These are phyloP conservation scores for Populus ilicifolia DNA, from an alignment of 345 rosid species.

Conservation along the genomic window DNA sequence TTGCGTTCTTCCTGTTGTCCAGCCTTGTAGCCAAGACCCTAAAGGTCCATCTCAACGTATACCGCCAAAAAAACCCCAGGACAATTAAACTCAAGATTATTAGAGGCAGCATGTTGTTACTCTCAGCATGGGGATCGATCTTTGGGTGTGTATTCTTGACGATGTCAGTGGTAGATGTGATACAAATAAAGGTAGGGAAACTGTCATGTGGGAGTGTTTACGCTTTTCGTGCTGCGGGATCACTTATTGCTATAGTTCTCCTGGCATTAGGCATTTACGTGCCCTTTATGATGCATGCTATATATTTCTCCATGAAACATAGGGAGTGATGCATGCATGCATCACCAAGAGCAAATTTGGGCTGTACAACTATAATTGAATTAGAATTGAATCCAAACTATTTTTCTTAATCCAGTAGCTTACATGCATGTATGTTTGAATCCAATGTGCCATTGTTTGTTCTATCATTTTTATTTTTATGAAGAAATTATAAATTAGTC, in stretches of 20 bases:
- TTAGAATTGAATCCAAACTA: no score
- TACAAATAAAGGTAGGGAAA: constrained; percentile 13
- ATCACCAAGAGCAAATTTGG: not conserved
- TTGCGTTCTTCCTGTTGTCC: constrained; percentile 20
- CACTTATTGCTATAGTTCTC: constrained; percentile 21
- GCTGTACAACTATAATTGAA: no score
- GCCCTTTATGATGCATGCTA: not conserved
- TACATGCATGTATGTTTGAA: no score
- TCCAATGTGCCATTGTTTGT: no score
- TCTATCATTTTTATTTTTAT: no score
- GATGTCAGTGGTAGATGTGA: constrained; percentile 18
- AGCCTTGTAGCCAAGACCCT: constrained; percentile 16
- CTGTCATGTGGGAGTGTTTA: constrained; percentile 8
- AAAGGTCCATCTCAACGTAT: constrained; percentile 13
- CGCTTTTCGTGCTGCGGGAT: constrained; percentile 7
- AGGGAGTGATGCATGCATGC: not conserved
- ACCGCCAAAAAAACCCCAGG: not conserved
- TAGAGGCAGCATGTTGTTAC: not conserved
- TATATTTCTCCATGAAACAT: not conserved
- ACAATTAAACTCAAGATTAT: not conserved
- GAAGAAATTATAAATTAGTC: no score
- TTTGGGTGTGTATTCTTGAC: constrained; percentile 13
- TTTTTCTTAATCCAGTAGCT: no score
- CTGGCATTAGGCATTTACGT: constrained; percentile 4
- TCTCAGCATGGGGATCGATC: not conserved